phyloP scores from a whole-genome alignment of 1,139 yeast genomes.

The Saccharomyces uvarum region DNA sequence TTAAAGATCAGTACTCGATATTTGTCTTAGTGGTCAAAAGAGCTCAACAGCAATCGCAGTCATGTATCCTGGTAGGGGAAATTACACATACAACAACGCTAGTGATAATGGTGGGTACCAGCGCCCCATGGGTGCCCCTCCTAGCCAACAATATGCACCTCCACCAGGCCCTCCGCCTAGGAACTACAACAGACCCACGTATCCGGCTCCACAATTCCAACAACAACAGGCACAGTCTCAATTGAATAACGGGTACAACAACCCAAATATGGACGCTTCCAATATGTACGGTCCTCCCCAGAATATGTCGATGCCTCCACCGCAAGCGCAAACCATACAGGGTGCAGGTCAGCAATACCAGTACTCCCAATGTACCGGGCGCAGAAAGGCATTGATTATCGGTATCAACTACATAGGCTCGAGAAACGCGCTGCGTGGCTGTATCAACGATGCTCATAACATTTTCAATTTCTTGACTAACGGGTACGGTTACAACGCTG shows the following conservation, averaged over 20 bases:
- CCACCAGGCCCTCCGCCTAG: conserved; percentile 9
- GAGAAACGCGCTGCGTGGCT: conserved; percentile 66
- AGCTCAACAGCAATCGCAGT: background rate
- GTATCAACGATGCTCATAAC: conserved; percentile 74
- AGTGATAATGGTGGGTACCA: conserved; percentile 16
- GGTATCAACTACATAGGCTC: conserved; percentile 85
- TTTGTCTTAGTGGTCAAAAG: background rate
- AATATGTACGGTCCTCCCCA: conserved; percentile 14
- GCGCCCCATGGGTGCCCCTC: conserved; percentile 21
- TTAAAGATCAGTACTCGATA: background rate
- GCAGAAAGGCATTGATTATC: conserved; percentile 70
- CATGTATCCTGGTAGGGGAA: conserved; percentile 29
- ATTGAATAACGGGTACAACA: conserved; percentile 8
- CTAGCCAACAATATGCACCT: conserved; percentile 11
- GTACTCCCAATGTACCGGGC: conserved; percentile 71
- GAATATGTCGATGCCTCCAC: conserved; percentile 22
- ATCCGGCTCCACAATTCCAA: conserved; percentile 9
- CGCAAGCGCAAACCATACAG: conserved; percentile 19
- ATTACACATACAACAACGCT: conserved; percentile 23
- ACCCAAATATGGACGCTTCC: conserved; percentile 12
- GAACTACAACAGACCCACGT: conserved; percentile 4
- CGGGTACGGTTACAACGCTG: conserved; percentile 58
- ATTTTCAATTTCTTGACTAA: conserved; percentile 50
- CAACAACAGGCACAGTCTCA: conserved; percentile 7
- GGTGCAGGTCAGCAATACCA: conserved; percentile 38